Percentiles rank a stretch among this genome's conserved stretches.
Evolutionary conservation across 208 protist species (phyloP).

Genomic region (Trypanosoma brucei): DNA sequence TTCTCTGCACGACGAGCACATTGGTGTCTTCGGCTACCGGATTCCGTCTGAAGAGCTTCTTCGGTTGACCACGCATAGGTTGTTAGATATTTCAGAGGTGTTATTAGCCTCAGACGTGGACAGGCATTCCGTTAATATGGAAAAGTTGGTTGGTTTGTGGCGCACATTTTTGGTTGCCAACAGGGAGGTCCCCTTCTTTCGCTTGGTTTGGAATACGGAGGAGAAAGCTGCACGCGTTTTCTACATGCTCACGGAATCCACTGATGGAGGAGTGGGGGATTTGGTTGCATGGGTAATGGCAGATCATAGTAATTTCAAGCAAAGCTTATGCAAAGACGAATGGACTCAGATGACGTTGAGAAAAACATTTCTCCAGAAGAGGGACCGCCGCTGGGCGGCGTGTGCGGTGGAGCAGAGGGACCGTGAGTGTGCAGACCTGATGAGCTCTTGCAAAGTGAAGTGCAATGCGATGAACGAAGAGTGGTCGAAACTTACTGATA

Average conservation of each 20-base stretch:
- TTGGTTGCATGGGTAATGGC: not conserved
- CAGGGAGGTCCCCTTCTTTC: constrained; percentile 13
- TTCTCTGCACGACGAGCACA: constrained; percentile 33
- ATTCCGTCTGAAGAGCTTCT: constrained; percentile 47
- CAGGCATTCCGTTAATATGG: constrained; percentile 10
- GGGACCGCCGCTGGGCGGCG: constrained; percentile 13
- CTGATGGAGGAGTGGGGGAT: not conserved
- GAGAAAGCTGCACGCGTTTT: not conserved
- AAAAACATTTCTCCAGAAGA: constrained; percentile 8
- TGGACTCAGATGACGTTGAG: not conserved
- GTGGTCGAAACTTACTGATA: constrained; percentile 30
- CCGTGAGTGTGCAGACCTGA: constrained; percentile 4
- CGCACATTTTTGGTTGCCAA: constrained; percentile 26
- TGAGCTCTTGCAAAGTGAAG: constrained; percentile 2
- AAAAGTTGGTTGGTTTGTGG: constrained; percentile 42
- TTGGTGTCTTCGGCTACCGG: constrained; percentile 38
- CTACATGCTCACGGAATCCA: not conserved
- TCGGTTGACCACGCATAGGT: constrained; percentile 24
- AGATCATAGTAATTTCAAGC: constrained; percentile 23
- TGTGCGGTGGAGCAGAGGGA: not conserved
- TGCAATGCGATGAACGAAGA: not conserved
- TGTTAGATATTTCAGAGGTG: constrained; percentile 46
- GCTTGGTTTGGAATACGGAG: not conserved
- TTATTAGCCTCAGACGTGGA: constrained; percentile 16
- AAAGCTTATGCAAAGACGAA: not conserved